Evolutionary conservation across 2,329 filamentous ascomycete species (phyloP).

Genomic region (Westerdykella sp.): DNA sequence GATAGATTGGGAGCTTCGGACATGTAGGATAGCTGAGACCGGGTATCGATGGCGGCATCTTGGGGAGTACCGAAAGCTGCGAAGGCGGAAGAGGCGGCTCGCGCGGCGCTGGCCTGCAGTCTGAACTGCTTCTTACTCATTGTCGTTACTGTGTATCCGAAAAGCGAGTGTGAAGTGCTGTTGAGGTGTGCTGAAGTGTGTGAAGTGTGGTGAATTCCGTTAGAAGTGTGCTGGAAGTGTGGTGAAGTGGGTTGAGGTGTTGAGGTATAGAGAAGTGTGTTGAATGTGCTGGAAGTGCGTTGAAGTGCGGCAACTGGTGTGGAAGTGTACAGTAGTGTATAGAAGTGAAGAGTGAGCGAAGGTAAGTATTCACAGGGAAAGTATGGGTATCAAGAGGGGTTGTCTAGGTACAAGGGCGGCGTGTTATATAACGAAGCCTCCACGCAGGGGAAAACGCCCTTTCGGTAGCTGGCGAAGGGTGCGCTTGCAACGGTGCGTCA

Average conservation of each 20-base stretch:
- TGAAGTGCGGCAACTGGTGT: background rate
- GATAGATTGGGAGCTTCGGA: slow-evolving; percentile 77
- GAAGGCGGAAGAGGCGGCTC: slow-evolving; percentile 45
- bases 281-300: background rate
- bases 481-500: slow-evolving; percentile 1
- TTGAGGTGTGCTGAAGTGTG: background rate
- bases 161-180: background rate
- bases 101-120: slow-evolving; percentile 58
- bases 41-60: slow-evolving; percentile 38
- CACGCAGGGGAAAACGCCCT: too few species aligned
- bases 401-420: too few species aligned
- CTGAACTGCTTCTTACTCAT: slow-evolving; percentile 59
- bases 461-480: background rate
- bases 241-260: background rate
- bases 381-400: too few species aligned
- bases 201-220: too few species aligned
- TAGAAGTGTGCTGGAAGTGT: background rate
- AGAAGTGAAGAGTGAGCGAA: background rate
- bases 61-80: slow-evolving; percentile 38
- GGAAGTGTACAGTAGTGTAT: background rate
- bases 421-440: too few species aligned
- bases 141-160: slow-evolving; percentile 6
- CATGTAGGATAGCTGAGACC: slow-evolving; percentile 74
- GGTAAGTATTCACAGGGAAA: background rate
- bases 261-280: background rate